Base-by-base conservation (phyloP, 2,329 filamentous ascomycete genomes). In the Xylariales sp. region DNA sequence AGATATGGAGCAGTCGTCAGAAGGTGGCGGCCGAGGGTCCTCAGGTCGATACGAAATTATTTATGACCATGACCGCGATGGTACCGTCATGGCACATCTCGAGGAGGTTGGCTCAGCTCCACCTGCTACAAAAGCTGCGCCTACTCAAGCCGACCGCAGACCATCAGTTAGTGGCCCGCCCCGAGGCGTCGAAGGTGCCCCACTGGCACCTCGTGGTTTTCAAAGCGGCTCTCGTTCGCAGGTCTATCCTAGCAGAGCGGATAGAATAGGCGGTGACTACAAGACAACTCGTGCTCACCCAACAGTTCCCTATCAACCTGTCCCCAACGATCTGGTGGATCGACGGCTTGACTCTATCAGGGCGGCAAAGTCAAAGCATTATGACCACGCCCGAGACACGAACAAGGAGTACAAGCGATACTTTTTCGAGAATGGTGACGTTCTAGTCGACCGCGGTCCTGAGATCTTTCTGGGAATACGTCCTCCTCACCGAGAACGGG, bases 361-460 rank as follows among this genome's bases (percentile, higher is more conserved):
- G 12, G 60, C 62, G 14, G 67, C 66, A 45, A 75, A 74, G 57
- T 65, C 66, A 6, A 56, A 51, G 21, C 61, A 70, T 30, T 52
- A 53, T 18, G 42, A 58, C 15, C 51, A 52, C 16, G 42, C 56
- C 14, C 60, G 67, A 11, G 62, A 69, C 29, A 50, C 69, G 25
- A 70, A 67, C 43, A 62, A 70, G 37, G 71, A 76, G 36, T 75
- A 78, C 61, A 80, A 85, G 54, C 72, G 85, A 21, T 88, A 87
- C 56, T 83, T 81, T 0, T 89, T 89, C 49, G 83, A 88, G 56
- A 67, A 81, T 40, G 72, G 69, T 1, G 77, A 81, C 42, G 54
- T 61, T 5, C 78, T 89, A 38, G 83, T 89, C 30, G 84, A 89
- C 56, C 72, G 81, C 38, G 85, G 85, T 12, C 78, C 78, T 13